These are phyloP conservation scores for Chrysosphaeria jannelii DNA, from an alignment of 2,329 filamentous ascomycete species.

Conservation along the genomic window DNA sequence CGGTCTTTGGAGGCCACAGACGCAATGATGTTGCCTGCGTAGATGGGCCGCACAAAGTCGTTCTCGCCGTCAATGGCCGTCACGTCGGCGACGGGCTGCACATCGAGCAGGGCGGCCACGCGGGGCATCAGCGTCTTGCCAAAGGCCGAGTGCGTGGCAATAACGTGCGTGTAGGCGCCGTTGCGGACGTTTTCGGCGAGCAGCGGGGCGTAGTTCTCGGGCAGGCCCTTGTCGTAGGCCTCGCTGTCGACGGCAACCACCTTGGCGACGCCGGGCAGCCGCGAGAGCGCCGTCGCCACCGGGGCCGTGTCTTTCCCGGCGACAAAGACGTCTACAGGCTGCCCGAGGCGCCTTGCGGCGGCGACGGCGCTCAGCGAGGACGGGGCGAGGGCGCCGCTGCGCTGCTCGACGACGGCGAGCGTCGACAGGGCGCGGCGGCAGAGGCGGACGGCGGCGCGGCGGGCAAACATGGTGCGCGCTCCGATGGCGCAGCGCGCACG, in stretches of 20 bases:
- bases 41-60: constrained; percentile 88
- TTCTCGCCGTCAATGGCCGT: constrained; percentile 65
- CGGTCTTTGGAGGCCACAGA: constrained; percentile 74
- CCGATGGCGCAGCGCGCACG: constrained; percentile 29
- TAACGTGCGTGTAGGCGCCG: constrained; percentile 71
- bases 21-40: constrained; percentile 88
- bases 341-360: constrained; percentile 64
- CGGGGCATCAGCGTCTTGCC: constrained; percentile 85
- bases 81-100: constrained; percentile 82
- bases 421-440: constrained; percentile 44
- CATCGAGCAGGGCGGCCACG: constrained; percentile 70
- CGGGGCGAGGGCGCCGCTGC: constrained; percentile 57
- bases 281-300: constrained; percentile 58
- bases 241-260: constrained; percentile 66
- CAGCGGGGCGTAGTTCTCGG: constrained; percentile 82
- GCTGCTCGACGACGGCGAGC: constrained; percentile 74
- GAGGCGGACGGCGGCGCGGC: constrained; percentile 20
- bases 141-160: constrained; percentile 79
- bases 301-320: constrained; percentile 50
- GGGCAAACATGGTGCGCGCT: constrained; percentile 24
- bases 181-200: constrained; percentile 93
- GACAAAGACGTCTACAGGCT: constrained; percentile 59
- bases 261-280: constrained; percentile 75
- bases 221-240: constrained; percentile 77
- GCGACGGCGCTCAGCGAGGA: constrained; percentile 64